Percentiles rank a stretch among this genome's conserved stretches.
These are phyloP conservation scores for Puccinellia tenuiflora DNA, from an alignment of 176 grass and related monocot species.

Conservation along the genomic window DNA sequence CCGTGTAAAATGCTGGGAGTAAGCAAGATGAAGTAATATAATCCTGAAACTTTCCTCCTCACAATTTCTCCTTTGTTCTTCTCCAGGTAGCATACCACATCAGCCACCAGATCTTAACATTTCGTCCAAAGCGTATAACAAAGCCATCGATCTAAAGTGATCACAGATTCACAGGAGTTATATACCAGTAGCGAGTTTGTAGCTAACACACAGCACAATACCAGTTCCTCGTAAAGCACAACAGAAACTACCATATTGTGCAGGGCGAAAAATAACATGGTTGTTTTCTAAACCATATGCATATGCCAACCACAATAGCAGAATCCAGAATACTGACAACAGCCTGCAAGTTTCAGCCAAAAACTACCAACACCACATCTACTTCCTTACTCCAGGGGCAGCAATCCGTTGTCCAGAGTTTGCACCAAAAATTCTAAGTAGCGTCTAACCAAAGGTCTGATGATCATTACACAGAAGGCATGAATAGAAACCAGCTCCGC, in stretches of 20 bases:
- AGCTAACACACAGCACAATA: neutral
- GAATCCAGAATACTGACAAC: neutral
- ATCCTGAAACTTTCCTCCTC: no score
- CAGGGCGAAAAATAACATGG: neutral
- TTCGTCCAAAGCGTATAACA: no score
- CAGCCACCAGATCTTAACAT: no score
- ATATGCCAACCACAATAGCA: conserved; percentile 1
- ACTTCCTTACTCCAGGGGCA: conserved; percentile 1
- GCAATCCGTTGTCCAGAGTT: conserved; percentile 25
- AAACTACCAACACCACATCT: conserved; percentile 14
- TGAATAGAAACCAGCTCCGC: neutral
- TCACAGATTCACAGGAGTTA: no score
- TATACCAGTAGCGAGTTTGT: neutral
- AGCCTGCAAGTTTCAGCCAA: neutral
- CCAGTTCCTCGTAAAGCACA: neutral
- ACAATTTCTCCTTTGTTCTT: no score
- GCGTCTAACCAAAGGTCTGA: neutral
- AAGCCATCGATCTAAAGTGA: no score
- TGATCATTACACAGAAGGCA: neutral
- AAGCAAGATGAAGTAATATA: no score
- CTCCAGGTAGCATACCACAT: no score
- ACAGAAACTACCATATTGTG: neutral
- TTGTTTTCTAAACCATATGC: neutral
- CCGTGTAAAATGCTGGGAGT: no score
- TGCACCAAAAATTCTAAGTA: conserved; percentile 1